Percentiles rank a stretch among this genome's conserved stretches.
These are phyloP conservation scores for Phaffomyces thermotolerans DNA, from an alignment of 805 yeast species.

Conservation along the genomic window DNA sequence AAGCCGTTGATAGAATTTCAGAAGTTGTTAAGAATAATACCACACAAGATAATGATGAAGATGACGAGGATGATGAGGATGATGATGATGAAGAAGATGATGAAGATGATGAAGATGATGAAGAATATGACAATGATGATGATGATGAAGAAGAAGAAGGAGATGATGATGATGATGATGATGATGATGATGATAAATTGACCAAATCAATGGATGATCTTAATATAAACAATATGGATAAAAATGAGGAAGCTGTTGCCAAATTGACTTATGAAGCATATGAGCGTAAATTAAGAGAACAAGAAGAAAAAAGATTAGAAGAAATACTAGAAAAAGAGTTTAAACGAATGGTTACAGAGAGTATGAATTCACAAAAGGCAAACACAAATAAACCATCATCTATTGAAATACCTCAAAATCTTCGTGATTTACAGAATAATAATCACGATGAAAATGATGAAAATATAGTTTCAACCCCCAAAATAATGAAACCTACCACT, in stretches of 20 bases:
- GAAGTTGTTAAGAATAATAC: conserved; percentile 20
- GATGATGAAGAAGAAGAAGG: conserved; percentile 23
- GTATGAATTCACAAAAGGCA: conserved; percentile 30
- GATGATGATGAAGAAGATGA: conserved; percentile 28
- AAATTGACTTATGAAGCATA: conserved; percentile 32
- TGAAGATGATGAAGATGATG: conserved; percentile 15
- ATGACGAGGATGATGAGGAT: conserved; percentile 21
- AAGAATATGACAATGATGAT: conserved; percentile 3
- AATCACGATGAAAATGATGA: background rate
- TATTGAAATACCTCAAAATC: conserved; percentile 13
- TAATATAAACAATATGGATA: conserved; percentile 14
- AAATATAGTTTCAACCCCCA: conserved; percentile 16
- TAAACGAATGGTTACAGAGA: conserved; percentile 43
- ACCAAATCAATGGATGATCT: background rate
- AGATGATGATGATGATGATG: conserved; percentile 21
- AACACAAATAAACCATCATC: conserved; percentile 3
- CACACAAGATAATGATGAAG: conserved; percentile 10
- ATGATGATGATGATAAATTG: conserved; percentile 14
- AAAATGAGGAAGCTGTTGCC: conserved; percentile 24
- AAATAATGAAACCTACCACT: conserved; percentile 1
- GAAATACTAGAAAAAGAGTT: conserved; percentile 53
- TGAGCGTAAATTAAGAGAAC: conserved; percentile 29
- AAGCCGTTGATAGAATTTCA: conserved; percentile 36
- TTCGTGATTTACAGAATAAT: background rate
- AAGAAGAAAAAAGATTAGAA: conserved; percentile 39